Conservation (phyloP, 2,329 filamentous ascomycete genomes). For the Allantophomopsis cytisporea region DNA sequence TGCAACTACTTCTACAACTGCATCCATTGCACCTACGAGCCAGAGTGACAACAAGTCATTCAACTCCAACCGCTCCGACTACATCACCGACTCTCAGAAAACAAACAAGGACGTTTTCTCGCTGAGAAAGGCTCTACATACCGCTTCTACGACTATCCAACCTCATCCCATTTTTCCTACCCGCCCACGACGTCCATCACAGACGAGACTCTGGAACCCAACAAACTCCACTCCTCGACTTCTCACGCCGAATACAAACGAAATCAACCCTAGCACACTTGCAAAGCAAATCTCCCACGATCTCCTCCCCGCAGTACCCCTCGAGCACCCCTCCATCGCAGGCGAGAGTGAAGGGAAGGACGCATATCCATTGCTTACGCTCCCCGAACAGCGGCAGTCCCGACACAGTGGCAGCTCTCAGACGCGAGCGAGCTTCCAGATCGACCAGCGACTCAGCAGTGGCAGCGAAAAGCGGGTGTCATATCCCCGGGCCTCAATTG, state of each 20-base stretch:
- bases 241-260: constrained; percentile 27
- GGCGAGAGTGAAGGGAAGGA: constrained; percentile 18
- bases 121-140: background rate
- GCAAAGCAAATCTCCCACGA: constrained; percentile 8
- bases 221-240: constrained; percentile 44
- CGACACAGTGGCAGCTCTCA: constrained; percentile 27
- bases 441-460: constrained; percentile 22
- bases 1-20: background rate
- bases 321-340: constrained; percentile 16
- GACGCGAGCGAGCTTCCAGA: constrained; percentile 26
- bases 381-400: constrained; percentile 41
- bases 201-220: constrained; percentile 41
- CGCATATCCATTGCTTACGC: constrained; percentile 39
- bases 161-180: constrained; percentile 2
- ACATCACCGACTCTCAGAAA: too few relatives aligned
- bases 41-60: too few relatives aligned
- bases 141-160: background rate
- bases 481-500: background rate
- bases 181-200: constrained; percentile 13
- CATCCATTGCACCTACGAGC: too few relatives aligned
- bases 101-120: too few relatives aligned
- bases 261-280: constrained; percentile 17
- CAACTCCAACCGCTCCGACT: too few relatives aligned
- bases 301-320: constrained; percentile 13
- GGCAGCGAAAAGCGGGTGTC: constrained; percentile 2